These are phyloP conservation scores for Lasiodiplodia hormozganensis DNA, from an alignment of 2,329 filamentous ascomycete genomes.

Conservation along the genomic window DNA sequence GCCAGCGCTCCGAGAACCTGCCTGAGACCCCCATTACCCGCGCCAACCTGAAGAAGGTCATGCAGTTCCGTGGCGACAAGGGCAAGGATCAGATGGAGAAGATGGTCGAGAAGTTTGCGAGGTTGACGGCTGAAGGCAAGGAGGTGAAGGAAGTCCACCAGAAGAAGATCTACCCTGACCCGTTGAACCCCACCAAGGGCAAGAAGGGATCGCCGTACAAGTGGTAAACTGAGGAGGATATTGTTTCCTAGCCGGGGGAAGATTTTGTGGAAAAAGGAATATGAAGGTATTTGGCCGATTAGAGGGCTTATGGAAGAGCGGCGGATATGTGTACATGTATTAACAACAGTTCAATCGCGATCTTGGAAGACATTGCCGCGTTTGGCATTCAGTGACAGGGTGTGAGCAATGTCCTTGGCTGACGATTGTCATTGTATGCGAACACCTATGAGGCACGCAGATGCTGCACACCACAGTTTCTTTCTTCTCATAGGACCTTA, in stretches of 20 bases:
- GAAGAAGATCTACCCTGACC: slow-evolving; percentile 29
- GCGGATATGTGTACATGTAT: slow-evolving; percentile 6
- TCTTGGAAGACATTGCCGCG: background rate
- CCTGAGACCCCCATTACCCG: slow-evolving; percentile 73
- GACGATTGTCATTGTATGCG: background rate
- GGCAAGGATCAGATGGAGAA: slow-evolving; percentile 72
- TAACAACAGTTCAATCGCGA: background rate
- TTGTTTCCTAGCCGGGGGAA: background rate
- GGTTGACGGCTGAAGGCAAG: slow-evolving; percentile 23
- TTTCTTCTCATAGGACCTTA: too few relatives aligned
- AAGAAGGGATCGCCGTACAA: slow-evolving; percentile 24
- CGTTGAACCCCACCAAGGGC: slow-evolving; percentile 15
- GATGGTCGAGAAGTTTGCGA: slow-evolving; percentile 56
- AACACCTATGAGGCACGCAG: too few relatives aligned
- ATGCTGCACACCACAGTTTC: too few relatives aligned
- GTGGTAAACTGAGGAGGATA: background rate
- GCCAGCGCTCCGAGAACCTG: slow-evolving; percentile 59
- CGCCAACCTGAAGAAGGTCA: slow-evolving; percentile 84
- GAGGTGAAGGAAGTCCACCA: slow-evolving; percentile 18
- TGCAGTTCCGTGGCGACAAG: slow-evolving; percentile 68
- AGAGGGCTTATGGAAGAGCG: background rate
- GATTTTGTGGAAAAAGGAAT: background rate
- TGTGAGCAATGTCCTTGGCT: background rate
- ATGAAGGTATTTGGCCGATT: background rate
- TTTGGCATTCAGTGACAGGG: background rate